A percentile compares a stretch with the other conserved stretches of the same genome.
Conservation (phyloP, 768 basidiomycete genomes). For the Candolleomyces eurysporus region DNA sequence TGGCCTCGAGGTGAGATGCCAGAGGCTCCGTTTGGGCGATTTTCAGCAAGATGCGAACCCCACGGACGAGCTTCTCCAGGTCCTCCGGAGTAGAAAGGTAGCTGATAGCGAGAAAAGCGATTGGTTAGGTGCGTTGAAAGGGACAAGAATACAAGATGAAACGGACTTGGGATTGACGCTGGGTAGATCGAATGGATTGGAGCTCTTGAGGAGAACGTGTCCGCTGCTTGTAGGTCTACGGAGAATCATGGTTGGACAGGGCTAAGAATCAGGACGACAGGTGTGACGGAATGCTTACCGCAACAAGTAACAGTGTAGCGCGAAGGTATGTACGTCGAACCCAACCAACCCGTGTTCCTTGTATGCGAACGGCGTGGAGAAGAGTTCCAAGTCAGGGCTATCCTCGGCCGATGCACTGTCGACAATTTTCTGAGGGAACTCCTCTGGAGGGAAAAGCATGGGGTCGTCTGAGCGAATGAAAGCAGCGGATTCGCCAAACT, state of each 20-base stretch:
- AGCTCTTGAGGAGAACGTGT: conserved; percentile 35
- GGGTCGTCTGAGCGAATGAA: conserved; percentile 59
- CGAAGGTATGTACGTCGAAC: conserved; percentile 38
- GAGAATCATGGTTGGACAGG: neutral
- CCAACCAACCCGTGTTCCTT: conserved; percentile 36
- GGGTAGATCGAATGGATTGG: conserved; percentile 43
- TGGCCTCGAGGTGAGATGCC: conserved; percentile 33
- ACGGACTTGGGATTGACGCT: conserved; percentile 43
- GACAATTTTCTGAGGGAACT: conserved; percentile 35
- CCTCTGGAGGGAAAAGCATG: conserved; percentile 38
- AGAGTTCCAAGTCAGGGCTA: conserved; percentile 50
- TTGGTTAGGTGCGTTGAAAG: neutral
- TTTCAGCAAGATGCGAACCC: conserved; percentile 35
- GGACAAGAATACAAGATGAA: neutral
- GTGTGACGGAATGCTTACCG: conserved; percentile 25
- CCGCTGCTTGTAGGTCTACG: conserved; percentile 43
- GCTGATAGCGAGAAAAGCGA: conserved; percentile 17
- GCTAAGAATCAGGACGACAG: neutral
- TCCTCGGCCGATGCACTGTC: conserved; percentile 45
- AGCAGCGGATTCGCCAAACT: conserved; percentile 56
- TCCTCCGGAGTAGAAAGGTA: conserved; percentile 43
- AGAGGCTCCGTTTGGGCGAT: conserved; percentile 41
- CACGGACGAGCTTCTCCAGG: conserved; percentile 40
- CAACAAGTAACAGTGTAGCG: conserved; percentile 40
- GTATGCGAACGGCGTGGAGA: conserved; percentile 42